phyloP scores from a whole-genome alignment of 441 rosid genomes.

The Mallotus repandus region DNA sequence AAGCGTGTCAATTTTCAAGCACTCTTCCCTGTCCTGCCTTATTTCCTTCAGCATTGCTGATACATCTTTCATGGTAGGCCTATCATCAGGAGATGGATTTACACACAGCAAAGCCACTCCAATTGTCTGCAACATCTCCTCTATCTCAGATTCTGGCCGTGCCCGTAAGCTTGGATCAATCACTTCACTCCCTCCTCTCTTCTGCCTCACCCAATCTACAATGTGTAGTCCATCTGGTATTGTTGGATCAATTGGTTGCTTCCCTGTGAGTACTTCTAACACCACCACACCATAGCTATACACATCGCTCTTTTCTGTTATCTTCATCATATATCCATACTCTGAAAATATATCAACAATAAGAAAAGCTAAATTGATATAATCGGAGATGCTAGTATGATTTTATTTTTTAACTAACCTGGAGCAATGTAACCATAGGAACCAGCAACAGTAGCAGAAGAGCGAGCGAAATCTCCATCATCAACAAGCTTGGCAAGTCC shows the following conservation, averaged over 20 bases:
- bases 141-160: constrained; percentile 57
- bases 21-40: constrained; percentile 77
- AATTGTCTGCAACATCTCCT: constrained; percentile 82
- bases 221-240: constrained; percentile 86
- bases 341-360: constrained; percentile 38
- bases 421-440: constrained; percentile 98
- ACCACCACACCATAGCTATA: constrained; percentile 93
- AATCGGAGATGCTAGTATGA: not conserved
- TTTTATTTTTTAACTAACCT: constrained; percentile 39
- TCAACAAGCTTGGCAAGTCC: constrained; percentile 97
- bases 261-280: constrained; percentile 83
- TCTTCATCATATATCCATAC: constrained; percentile 94
- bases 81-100: constrained; percentile 66
- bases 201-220: constrained; percentile 83
- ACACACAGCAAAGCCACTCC: constrained; percentile 81
- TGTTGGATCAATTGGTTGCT: constrained; percentile 94
- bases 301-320: constrained; percentile 92
- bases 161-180: constrained; percentile 57
- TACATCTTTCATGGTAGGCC: constrained; percentile 96
- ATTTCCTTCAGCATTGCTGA: constrained; percentile 90
- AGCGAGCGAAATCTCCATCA: constrained; percentile 76
- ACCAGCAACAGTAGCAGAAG: constrained; percentile 90
- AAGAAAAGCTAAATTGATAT: not conserved
- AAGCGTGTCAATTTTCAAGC: constrained; percentile 38
- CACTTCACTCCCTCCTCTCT: constrained; percentile 57